Evolutionary conservation across 83 land plant genomes (phyloP).

Genomic region (Diphasiastrum complanatum): DNA sequence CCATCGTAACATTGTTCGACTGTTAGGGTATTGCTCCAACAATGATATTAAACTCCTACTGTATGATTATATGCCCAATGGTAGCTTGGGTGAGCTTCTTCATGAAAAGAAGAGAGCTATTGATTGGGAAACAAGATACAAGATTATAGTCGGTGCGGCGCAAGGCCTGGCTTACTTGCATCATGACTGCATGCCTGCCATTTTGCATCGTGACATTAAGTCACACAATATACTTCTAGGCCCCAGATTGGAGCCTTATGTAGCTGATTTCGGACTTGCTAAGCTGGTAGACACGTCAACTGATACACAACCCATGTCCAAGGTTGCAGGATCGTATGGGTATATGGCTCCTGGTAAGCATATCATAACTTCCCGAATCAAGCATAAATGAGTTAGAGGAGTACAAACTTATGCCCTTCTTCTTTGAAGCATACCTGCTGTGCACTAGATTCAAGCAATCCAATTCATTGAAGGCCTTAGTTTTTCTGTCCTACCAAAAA

Average conservation of each 20-base stretch:
- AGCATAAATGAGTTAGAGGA: no score
- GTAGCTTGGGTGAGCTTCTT: no score
- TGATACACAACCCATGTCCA: slow-evolving; percentile 47
- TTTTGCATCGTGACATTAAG: slow-evolving; percentile 64
- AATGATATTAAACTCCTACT: no score
- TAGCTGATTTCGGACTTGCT: slow-evolving; percentile 69
- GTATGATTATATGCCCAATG: no score
- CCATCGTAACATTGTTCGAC: no score
- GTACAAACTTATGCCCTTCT: neutral
- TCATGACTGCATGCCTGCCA: slow-evolving; percentile 46
- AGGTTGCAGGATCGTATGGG: slow-evolving; percentile 61
- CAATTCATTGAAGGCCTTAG: no score
- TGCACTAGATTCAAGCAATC: neutral
- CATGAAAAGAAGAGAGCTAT: no score
- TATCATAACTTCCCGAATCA: neutral
- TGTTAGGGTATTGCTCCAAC: no score
- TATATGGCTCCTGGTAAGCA: slow-evolving; percentile 68
- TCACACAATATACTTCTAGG: slow-evolving; percentile 65
- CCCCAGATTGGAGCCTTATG: slow-evolving; percentile 36
- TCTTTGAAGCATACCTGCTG: neutral
- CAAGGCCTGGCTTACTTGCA: slow-evolving; percentile 44
- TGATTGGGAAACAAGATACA: no score
- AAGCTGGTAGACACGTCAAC: slow-evolving; percentile 23
- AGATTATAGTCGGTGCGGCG: slow-evolving; percentile 51
- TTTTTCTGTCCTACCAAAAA: no score